A percentile compares a stretch with the other conserved stretches of the same genome.
Evolutionary conservation across 345 rosid species (phyloP).

Genomic region (Schrenkiella parvula): DNA sequence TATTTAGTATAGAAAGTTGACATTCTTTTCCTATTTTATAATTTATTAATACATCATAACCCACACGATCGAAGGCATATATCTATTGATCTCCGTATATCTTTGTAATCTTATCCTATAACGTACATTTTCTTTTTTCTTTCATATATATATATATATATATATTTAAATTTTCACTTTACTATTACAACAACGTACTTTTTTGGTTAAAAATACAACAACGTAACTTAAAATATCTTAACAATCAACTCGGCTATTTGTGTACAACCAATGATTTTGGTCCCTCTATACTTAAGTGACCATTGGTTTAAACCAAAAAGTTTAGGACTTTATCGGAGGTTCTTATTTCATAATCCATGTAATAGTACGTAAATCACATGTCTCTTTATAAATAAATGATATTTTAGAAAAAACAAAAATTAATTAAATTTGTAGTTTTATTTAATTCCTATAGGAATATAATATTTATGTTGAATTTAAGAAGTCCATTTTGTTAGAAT

Average conservation of each 20-base stretch:
- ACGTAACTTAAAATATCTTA: background rate
- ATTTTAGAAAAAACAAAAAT: too few relatives aligned
- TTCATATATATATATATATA: background rate
- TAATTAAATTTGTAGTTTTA: too few relatives aligned
- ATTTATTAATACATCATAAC: background rate
- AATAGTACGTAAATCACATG: background rate
- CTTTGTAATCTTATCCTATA: background rate
- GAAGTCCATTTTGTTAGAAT: background rate
- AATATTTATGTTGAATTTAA: too few relatives aligned
- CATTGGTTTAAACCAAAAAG: background rate
- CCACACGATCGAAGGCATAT: background rate
- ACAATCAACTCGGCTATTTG: background rate
- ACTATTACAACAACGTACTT: background rate
- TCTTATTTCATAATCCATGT: background rate
- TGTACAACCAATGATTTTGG: background rate
- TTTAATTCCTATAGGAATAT: too few relatives aligned
- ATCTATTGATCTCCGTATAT: background rate
- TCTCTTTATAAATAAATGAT: background rate
- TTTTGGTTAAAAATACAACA: too few relatives aligned
- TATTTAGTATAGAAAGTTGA: background rate
- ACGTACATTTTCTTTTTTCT: background rate
- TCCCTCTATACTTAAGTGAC: background rate
- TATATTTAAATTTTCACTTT: background rate
- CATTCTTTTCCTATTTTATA: constrained; percentile 1
- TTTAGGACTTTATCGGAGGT: background rate